Evolutionary conservation across 371 early-diverging fungal genomes (phyloP).

Genomic region (Nematocida major): DNA sequence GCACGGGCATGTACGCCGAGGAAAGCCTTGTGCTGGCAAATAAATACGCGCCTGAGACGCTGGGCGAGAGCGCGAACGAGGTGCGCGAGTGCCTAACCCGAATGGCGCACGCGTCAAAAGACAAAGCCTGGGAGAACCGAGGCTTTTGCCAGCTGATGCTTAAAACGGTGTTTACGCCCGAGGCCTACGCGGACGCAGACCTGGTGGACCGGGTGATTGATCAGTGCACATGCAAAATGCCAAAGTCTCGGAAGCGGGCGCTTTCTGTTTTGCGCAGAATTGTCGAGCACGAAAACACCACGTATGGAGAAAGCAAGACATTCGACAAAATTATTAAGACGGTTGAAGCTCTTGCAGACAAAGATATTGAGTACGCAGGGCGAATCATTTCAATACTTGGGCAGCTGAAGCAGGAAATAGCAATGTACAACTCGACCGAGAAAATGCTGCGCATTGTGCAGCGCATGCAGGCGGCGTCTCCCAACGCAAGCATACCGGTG

Average conservation of each 20-base stretch:
- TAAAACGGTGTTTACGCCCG: constrained; percentile 37
- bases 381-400: constrained; percentile 30
- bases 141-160: constrained; percentile 26
- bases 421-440: constrained; percentile 5
- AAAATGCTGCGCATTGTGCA: constrained; percentile 13
- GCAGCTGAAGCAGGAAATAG: constrained; percentile 17
- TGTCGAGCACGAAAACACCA: constrained; percentile 16
- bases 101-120: background rate
- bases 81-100: constrained; percentile 4
- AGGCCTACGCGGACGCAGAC: constrained; percentile 12
- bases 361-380: constrained; percentile 7
- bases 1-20: background rate
- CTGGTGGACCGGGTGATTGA: constrained; percentile 9
- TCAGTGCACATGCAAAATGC: background rate
- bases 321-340: constrained; percentile 4
- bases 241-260: constrained; percentile 34
- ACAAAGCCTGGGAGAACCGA: constrained; percentile 7
- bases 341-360: background rate
- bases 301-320: constrained; percentile 3
- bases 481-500: background rate
- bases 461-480: background rate
- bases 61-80: background rate
- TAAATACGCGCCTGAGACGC: constrained; percentile 24
- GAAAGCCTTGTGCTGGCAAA: background rate
- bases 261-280: constrained; percentile 28